Percentiles rank a stretch among this genome's conserved stretches.
Evolutionary conservation across 176 grass and related monocot genomes (phyloP).

Genomic region (Rhynchospora breviuscula): DNA sequence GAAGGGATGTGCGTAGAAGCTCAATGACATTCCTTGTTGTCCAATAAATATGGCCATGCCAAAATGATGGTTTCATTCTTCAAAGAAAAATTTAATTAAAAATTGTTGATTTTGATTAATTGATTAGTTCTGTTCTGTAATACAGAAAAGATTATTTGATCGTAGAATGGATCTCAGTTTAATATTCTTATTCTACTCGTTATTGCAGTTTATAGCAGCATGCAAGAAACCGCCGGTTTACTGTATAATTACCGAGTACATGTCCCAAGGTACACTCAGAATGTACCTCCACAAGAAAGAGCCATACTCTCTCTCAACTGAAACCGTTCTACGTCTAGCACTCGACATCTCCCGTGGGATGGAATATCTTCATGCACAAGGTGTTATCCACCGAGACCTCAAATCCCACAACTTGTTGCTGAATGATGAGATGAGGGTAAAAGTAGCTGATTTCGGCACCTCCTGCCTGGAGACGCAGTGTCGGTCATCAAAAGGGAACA

Average conservation of each 20-base stretch:
- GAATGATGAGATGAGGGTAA: conserved; percentile 95
- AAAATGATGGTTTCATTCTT: neutral
- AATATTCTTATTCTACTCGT: neutral
- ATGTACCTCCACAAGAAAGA: conserved; percentile 99
- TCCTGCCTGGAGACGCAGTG: conserved; percentile 83
- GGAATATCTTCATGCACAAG: conserved; percentile 94
- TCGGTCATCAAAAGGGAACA: conserved; percentile 74
- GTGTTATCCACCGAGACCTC: conserved; percentile 91
- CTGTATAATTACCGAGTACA: conserved; percentile 99
- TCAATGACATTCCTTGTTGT: neutral
- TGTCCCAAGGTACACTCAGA: conserved; percentile 96
- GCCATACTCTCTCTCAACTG: conserved; percentile 85
- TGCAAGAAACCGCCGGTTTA: conserved; percentile 93
- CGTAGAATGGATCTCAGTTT: neutral
- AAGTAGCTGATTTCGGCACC: conserved; percentile 94
- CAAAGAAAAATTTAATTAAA: neutral
- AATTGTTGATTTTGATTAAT: neutral
- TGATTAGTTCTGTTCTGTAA: neutral
- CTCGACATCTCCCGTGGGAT: conserved; percentile 94
- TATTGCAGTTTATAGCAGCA: conserved; percentile 82
- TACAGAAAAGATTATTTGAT: neutral
- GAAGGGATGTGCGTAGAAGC: neutral
- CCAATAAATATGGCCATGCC: neutral
- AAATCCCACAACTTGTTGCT: conserved; percentile 97
- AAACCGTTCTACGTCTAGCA: conserved; percentile 73